Conservation (phyloP, 352 stramenopile genomes). For the Phytophthora tentaculata region DNA sequence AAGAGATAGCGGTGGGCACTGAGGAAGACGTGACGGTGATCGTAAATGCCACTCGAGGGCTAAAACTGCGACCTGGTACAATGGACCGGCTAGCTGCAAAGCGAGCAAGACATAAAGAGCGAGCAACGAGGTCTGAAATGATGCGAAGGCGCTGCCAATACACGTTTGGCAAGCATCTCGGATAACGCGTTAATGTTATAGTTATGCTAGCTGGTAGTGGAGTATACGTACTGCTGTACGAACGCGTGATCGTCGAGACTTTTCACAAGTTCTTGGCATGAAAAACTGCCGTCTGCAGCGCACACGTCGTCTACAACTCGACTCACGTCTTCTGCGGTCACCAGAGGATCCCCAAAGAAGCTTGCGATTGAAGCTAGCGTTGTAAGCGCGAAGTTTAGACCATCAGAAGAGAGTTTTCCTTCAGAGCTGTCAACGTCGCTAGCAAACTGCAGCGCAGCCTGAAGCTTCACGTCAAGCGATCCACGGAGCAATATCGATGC, state of each 20-base stretch:
- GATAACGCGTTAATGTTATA: no score
- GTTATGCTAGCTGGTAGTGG: no score
- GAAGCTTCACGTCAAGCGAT: slow-evolving; percentile 47
- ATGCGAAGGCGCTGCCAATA: slow-evolving; percentile 63
- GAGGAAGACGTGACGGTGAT: slow-evolving; percentile 55
- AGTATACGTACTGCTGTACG: slow-evolving; percentile 49
- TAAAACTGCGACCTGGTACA: slow-evolving; percentile 39
- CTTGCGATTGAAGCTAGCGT: slow-evolving; percentile 51
- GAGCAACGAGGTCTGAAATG: slow-evolving; percentile 53
- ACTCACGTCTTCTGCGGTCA: slow-evolving; percentile 41
- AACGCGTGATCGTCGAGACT: slow-evolving; percentile 43
- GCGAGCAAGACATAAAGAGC: slow-evolving; percentile 18
- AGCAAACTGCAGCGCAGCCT: slow-evolving; percentile 41
- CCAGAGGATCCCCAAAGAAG: slow-evolving; percentile 62
- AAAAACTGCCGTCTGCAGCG: slow-evolving; percentile 5
- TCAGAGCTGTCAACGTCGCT: slow-evolving; percentile 11
- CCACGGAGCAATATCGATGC: slow-evolving; percentile 50
- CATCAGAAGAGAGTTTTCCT: slow-evolving; percentile 21
- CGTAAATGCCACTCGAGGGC: slow-evolving; percentile 50
- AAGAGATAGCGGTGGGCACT: slow-evolving; percentile 1
- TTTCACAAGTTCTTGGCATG: slow-evolving; percentile 34
- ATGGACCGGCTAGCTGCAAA: slow-evolving; percentile 37
- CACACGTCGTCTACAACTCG: slow-evolving; percentile 26
- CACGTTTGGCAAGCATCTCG: slow-evolving; percentile 44
- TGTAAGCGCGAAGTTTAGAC: slow-evolving; percentile 53